Conservation (phyloP, 2,329 filamentous ascomycete species). For the Knufia fluminis region DNA sequence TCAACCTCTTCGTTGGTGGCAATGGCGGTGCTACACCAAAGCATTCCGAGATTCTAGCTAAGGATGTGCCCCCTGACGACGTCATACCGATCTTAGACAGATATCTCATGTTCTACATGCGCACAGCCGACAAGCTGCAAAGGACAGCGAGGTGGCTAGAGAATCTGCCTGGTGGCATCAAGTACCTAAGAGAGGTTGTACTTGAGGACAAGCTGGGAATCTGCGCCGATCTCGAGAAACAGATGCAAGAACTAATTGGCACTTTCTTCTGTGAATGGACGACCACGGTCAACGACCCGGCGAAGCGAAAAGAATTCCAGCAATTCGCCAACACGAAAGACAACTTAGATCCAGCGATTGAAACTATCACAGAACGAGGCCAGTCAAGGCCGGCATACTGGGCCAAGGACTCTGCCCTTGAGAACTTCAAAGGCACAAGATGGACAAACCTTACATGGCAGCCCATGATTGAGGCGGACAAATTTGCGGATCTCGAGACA, state of each 20-base stretch:
- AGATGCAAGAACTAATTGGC: conserved; percentile 78
- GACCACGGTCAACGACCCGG: conserved; percentile 63
- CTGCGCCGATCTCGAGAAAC: conserved; percentile 69
- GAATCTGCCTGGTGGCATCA: conserved; percentile 69
- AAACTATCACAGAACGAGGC: conserved; percentile 60
- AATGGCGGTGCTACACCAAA: conserved; percentile 80
- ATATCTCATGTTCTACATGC: conserved; percentile 88
- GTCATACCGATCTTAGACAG: conserved; percentile 77
- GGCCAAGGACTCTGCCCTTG: conserved; percentile 56
- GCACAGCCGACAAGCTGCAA: conserved; percentile 82
- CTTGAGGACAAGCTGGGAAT: conserved; percentile 81
- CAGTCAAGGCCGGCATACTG: conserved; percentile 70
- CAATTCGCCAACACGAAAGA: conserved; percentile 80
- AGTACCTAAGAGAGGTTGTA: conserved; percentile 72
- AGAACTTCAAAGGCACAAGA: conserved; percentile 62
- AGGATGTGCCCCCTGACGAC: conserved; percentile 74
- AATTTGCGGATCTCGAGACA: conserved; percentile 62
- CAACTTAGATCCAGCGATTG: conserved; percentile 54
- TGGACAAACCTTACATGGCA: conserved; percentile 67
- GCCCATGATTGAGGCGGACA: conserved; percentile 60
- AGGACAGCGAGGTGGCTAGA: conserved; percentile 85
- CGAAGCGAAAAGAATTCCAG: conserved; percentile 58
- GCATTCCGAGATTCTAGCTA: conserved; percentile 74
- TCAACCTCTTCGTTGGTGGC: conserved; percentile 83
- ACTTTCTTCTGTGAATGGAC: conserved; percentile 90